Evolutionary conservation across 139 green algal genomes (phyloP), one percentile per base, ranked within the genome.

Genomic region (Nannochloris sp.): DNA sequence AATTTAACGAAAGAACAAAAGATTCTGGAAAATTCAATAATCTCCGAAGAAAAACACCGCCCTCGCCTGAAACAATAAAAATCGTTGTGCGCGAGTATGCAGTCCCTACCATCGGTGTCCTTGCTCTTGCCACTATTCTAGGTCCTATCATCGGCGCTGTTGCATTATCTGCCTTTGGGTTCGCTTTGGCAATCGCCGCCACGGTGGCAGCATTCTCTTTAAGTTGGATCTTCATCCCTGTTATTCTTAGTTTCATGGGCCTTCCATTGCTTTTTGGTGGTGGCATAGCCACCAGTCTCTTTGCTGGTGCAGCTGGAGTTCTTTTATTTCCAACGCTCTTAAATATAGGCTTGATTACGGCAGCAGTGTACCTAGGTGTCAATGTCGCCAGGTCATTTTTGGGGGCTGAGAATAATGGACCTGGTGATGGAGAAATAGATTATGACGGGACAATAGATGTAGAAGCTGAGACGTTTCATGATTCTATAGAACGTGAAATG

Each of bases 311-410:
- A 1, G 59, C 39, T 6, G 67, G 55, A 19, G 37, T 36, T 27
- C 42, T 66, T 3, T 29, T 74, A 14, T 24, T 67, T 19, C 45
- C 59, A 39, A 54, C 29, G 10, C 39, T 74, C 10, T 48, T 74
- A 25, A n/a, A 69, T 33, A 54, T 67, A 13, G 67, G 14, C 1
- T 10, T 74, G 23, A 12, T 74, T 0, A 56, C 60, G 24, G 67
- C 32, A 35, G 59, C 35, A 24, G 13, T 74, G 0, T 74, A 39
- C 39, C 45, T 74, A 32, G 67, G 67, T 4, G 32, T 44, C 12
- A 45, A 45, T 19, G 9, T 19, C 12, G 37, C 37, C 12, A 9
- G 9, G 37, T 12, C 37, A 9, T 19, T 45, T 9, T 45, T 45
- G 37, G 9, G 9, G 9, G 37, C 9, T 19, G 37, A 9, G 9